A percentile compares a stretch with the other conserved stretches of the same genome.
phyloP scores from a whole-genome alignment of 306 rosid species.

The Prunus kanzakura region DNA sequence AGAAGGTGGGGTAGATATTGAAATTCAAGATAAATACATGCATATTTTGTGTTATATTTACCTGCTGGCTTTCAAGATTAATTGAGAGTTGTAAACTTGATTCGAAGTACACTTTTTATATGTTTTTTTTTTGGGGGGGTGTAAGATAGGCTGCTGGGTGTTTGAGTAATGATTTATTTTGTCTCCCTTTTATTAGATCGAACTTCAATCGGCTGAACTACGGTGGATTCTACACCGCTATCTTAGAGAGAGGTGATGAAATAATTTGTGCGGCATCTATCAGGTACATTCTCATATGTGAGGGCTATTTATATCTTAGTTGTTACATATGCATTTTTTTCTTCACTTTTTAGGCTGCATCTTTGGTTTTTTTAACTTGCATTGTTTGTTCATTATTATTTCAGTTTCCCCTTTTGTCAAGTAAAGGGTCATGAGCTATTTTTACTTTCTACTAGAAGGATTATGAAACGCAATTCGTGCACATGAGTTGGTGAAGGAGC shows the following conservation, averaged over 20 bases:
- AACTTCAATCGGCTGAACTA: slow-evolving; percentile 85
- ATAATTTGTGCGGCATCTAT: slow-evolving; percentile 86
- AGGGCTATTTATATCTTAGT: neutral
- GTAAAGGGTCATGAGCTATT: neutral
- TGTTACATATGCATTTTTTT: neutral
- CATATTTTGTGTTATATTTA: neutral
- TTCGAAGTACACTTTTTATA: neutral
- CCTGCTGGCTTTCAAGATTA: neutral
- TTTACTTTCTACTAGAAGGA: neutral
- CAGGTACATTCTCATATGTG: slow-evolving; percentile 43
- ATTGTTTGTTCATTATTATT: neutral
- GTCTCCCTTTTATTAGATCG: slow-evolving; percentile 43
- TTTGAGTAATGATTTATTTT: neutral
- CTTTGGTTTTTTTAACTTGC: neutral
- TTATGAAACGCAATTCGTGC: neutral
- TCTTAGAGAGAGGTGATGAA: slow-evolving; percentile 97
- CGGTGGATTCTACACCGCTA: slow-evolving; percentile 86
- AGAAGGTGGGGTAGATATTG: neutral
- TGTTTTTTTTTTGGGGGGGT: neutral
- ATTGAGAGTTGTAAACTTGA: neutral
- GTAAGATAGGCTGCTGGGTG: neutral
- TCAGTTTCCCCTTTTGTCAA: neutral
- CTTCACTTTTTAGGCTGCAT: neutral
- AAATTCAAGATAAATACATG: neutral
- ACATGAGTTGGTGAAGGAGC: neutral